A percentile compares a stretch with the other conserved stretches of the same genome.
Conservation (phyloP, 2,329 filamentous ascomycete genomes). For the Trichophyton equinum region DNA sequence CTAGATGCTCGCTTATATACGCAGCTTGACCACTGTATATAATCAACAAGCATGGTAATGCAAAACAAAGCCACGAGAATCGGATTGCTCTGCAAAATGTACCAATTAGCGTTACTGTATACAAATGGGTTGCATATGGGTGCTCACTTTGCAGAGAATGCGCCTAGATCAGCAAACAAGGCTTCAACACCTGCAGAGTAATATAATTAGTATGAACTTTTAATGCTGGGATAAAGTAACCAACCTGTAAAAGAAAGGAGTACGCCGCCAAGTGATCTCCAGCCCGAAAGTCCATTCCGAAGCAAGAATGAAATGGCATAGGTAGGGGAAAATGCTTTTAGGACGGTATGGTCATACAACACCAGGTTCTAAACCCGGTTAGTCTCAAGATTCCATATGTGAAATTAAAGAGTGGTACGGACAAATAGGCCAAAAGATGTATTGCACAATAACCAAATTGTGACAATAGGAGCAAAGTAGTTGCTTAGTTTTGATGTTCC, state of each 20-base stretch:
- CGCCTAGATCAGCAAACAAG: constrained; percentile 64
- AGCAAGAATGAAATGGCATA: constrained; percentile 40
- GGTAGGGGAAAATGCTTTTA: constrained; percentile 41
- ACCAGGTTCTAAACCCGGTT: constrained; percentile 28
- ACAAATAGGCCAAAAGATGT: constrained; percentile 42
- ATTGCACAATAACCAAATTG: constrained; percentile 44
- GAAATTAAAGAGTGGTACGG: constrained; percentile 8
- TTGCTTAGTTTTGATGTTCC: constrained; percentile 34
- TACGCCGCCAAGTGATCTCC: constrained; percentile 47
- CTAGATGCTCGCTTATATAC: constrained; percentile 49
- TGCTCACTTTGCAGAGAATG: constrained; percentile 38
- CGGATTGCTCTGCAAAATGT: constrained; percentile 47
- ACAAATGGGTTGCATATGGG: background rate
- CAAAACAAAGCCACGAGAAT: constrained; percentile 56
- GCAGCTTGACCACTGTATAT: constrained; percentile 62
- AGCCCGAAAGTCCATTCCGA: constrained; percentile 39
- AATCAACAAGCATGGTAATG: constrained; percentile 51
- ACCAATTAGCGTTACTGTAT: background rate
- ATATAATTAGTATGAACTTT: background rate
- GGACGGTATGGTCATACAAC: constrained; percentile 36
- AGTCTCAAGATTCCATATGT: background rate
- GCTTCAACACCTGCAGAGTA: constrained; percentile 52
- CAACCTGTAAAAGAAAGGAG: constrained; percentile 54
- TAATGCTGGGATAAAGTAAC: background rate
- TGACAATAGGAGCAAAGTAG: constrained; percentile 42